Evolutionary conservation across 345 rosid genomes (phyloP).

Genomic region (Raphanus raphanistrum): DNA sequence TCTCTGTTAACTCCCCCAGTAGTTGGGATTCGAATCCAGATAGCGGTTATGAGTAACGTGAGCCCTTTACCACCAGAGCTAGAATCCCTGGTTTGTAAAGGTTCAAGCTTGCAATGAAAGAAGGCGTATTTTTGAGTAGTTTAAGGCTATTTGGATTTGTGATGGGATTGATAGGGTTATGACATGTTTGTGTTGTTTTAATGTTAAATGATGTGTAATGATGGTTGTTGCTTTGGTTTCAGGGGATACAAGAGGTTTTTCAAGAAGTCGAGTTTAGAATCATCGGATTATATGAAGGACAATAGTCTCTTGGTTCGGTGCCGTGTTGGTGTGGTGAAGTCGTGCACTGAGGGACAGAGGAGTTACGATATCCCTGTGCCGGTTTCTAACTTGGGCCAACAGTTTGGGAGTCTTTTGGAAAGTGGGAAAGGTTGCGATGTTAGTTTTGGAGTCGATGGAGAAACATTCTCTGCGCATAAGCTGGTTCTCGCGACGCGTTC

Average conservation of each 20-base stretch:
- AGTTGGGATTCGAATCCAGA: no score
- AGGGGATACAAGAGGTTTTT: constrained; percentile 92
- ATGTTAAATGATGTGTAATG: not conserved
- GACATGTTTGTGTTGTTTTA: not conserved
- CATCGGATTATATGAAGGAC: constrained; percentile 73
- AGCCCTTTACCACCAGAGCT: no score
- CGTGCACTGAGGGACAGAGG: constrained; percentile 69
- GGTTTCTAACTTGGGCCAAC: constrained; percentile 57
- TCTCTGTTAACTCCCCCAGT: no score
- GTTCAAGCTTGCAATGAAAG: not conserved
- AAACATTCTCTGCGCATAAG: constrained; percentile 66
- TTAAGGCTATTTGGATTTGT: not conserved
- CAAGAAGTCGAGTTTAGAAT: constrained; percentile 60
- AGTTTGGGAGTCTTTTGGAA: constrained; percentile 62
- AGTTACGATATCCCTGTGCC: constrained; percentile 57
- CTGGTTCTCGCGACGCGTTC: constrained; percentile 75
- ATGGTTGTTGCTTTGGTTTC: not conserved
- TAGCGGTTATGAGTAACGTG: no score
- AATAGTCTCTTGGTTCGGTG: constrained; percentile 67
- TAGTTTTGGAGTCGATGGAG: constrained; percentile 62
- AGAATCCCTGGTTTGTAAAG: no score
- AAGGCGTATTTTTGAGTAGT: not conserved
- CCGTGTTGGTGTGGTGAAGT: constrained; percentile 76
- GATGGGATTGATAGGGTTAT: not conserved
- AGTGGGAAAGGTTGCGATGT: constrained; percentile 59